Conservation (phyloP, 352 stramenopile species). For the Phytophthora fragariaefolia region DNA sequence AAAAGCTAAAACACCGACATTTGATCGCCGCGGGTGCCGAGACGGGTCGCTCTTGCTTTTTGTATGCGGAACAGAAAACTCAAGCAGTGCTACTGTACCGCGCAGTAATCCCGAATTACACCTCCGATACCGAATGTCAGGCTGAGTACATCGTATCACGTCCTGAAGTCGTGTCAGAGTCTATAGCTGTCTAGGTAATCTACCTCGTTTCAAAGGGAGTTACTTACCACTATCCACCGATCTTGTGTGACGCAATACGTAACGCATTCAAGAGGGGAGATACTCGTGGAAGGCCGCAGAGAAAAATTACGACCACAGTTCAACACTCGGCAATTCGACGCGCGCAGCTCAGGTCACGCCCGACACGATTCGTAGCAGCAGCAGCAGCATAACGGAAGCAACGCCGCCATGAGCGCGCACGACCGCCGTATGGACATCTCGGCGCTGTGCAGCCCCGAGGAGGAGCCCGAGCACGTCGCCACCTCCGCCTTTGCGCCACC, state of each 20-base stretch:
- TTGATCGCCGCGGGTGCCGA: constrained; percentile 10
- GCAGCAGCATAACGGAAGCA: not conserved
- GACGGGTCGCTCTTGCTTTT: constrained; percentile 4
- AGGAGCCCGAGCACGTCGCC: constrained; percentile 6
- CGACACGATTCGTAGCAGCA: not conserved
- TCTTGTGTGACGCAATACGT: not conserved
- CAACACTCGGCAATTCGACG: constrained; percentile 31
- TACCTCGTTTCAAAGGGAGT: too few relatives aligned
- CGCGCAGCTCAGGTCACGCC: constrained; percentile 2
- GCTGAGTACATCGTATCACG: too few relatives aligned
- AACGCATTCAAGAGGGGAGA: not conserved
- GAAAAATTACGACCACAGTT: constrained; percentile 28
- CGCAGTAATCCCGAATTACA: constrained; percentile 23
- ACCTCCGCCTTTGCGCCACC: not conserved
- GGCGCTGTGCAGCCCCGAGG: constrained; percentile 26
- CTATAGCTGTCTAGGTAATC: too few relatives aligned
- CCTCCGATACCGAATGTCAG: not conserved
- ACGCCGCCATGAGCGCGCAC: constrained; percentile 11
- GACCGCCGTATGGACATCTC: constrained; percentile 49
- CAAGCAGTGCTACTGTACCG: constrained; percentile 10
- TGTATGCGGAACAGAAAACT: not conserved
- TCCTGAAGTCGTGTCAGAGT: too few relatives aligned
- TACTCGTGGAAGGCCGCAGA: not conserved
- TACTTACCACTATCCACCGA: too few relatives aligned
- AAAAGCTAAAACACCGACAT: constrained; percentile 20